Conservation (phyloP, 2,329 filamentous ascomycete genomes). For the Calonectria naviculata region DNA sequence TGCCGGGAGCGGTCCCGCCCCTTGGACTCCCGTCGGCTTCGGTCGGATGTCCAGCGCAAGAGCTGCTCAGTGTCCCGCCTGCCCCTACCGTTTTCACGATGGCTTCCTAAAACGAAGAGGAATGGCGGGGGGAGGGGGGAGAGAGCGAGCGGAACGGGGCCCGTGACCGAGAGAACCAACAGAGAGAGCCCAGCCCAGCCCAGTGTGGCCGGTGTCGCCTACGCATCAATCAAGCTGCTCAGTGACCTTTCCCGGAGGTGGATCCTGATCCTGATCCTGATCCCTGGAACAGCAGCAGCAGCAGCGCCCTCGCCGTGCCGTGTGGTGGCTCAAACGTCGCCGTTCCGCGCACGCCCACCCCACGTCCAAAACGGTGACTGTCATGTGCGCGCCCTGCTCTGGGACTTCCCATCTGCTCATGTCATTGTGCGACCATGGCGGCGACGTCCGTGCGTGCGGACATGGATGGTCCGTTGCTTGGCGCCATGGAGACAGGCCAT, state of each 20-base stretch:
- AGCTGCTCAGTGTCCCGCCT: not conserved
- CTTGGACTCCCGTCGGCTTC: not conserved
- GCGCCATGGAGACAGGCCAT: constrained; percentile 31
- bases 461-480: constrained; percentile 28
- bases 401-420: constrained; percentile 14
- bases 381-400: constrained; percentile 28
- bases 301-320: not conserved
- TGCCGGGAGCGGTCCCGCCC: not conserved
- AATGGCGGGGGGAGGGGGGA: too few relatives aligned
- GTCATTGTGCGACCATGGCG: constrained; percentile 31
- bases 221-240: too few relatives aligned
- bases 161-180: not conserved
- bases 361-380: constrained; percentile 29
- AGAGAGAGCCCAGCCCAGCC: not conserved
- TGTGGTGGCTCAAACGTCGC: constrained; percentile 22
- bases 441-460: constrained; percentile 38
- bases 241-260: not conserved
- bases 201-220: not conserved
- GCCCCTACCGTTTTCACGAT: not conserved
- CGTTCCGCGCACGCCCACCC: constrained; percentile 30
- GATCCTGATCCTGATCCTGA: not conserved
- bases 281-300: constrained; percentile 13
- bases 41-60: not conserved
- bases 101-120: not conserved
- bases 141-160: too few relatives aligned